Percentiles rank a stretch among this genome's conserved stretches.
These are phyloP conservation scores for Mucor mucedo DNA, from an alignment of 371 early-diverging fungal genomes.

Conservation along the genomic window DNA sequence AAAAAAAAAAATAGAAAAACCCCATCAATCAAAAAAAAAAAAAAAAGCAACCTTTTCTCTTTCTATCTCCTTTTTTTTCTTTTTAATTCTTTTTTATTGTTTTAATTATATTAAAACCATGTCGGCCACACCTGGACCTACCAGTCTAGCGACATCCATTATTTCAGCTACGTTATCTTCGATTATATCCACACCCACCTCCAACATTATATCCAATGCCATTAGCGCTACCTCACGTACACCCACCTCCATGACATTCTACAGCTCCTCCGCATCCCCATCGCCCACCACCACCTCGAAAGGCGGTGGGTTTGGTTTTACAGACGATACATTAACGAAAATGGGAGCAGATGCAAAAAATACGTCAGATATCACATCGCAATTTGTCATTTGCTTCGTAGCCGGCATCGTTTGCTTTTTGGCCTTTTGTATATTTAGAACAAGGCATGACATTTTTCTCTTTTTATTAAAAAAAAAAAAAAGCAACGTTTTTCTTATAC, in stretches of 20 bases:
- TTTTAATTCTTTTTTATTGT: not conserved
- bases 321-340: not conserved
- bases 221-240: not conserved
- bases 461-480: not conserved
- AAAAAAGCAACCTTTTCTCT: not conserved
- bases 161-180: not conserved
- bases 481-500: not conserved
- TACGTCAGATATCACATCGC: slow-evolving; percentile 27
- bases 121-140: not conserved
- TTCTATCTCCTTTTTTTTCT: not conserved
- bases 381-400: slow-evolving; percentile 48
- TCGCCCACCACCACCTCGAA: not conserved
- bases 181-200: not conserved
- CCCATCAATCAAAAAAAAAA: not conserved
- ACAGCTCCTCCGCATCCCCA: not conserved
- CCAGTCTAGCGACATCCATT: not conserved
- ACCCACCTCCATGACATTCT: not conserved
- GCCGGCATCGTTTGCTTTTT: slow-evolving; percentile 53
- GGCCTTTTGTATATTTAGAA: slow-evolving; percentile 58
- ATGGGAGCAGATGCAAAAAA: not conserved
- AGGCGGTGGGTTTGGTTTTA: not conserved
- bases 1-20: not conserved
- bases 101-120: not conserved
- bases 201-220: not conserved
- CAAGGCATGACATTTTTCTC: slow-evolving; percentile 32